Base-by-base conservation (phyloP, 495 filamentous ascomycete species). In the Aspergillus panamensis region DNA sequence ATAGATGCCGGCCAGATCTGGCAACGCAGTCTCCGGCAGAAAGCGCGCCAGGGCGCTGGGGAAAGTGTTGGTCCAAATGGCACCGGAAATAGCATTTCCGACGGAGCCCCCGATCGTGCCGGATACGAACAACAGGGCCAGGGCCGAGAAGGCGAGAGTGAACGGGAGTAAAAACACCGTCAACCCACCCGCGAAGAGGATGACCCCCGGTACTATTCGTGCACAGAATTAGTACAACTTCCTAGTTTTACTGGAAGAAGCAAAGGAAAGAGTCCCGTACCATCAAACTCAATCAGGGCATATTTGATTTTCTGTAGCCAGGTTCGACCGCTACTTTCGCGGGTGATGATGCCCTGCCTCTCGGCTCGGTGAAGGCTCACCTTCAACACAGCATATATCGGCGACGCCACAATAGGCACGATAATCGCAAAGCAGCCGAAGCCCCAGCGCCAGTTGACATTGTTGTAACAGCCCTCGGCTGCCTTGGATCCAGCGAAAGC, bases 31-130 rank as follows among this genome's bases (percentile, higher is more conserved):
- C 31, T 63, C 69, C 1, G 89, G 88, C 0, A 92, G 77, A 55
- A 82, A 76, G 35, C 75, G 48, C 37, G 59, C 57, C 14, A 93
- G 76, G 8, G 73, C 72, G 0, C 58, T 45, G 20, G 81, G 82
- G 65, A 90, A 82, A 33, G 79, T 75, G 58, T 79, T 76, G 6
- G 80, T 84, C 82, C 86, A 92, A 59, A 93, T 84, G 43, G 86
- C 87, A 0, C 76, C 76, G 3, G 83, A 77, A 16, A 93, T 72
- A 8, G 83, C 74, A 8, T 68, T 62, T 5, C 89, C 89, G 55
- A 90, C 80, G 14, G 82, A 82, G 37, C 81, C 85, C 20, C 89
- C 88, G 14, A 91, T 75, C 50, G 66, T 77, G 37, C 80, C 73
- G 62, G 86, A 85, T 62, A 91, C 76, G 52, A 74, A 71, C 49